phyloP scores from a whole-genome alignment of 2,329 filamentous ascomycete genomes.

The Pseudogymnoascus sp. region DNA sequence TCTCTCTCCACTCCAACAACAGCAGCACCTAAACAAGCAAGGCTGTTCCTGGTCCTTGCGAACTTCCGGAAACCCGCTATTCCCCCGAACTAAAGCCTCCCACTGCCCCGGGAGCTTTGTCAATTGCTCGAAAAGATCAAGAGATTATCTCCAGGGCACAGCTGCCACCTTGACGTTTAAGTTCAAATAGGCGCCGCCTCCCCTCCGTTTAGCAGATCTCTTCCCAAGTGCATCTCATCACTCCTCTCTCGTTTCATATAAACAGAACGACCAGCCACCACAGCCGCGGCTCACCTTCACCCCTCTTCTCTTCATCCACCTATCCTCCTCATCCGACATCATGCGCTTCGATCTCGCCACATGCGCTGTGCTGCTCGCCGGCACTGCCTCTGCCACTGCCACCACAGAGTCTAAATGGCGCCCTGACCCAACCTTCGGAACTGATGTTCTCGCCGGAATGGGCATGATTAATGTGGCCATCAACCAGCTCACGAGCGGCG shows the following conservation, averaged over 20 bases:
- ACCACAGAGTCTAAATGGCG: background rate
- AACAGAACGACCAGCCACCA: background rate
- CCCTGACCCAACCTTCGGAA: background rate
- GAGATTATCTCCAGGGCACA: background rate
- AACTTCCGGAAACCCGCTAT: slow-evolving; percentile 3
- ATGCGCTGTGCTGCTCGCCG: background rate
- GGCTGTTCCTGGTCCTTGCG: slow-evolving; percentile 1
- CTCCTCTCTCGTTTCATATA: background rate
- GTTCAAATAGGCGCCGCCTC: slow-evolving; percentile 3
- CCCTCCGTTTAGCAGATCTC: slow-evolving; percentile 2
- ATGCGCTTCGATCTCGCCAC: background rate
- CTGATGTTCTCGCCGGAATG: background rate
- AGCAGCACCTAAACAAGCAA: background rate
- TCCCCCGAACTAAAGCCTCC: background rate
- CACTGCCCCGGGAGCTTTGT: slow-evolving; percentile 3
- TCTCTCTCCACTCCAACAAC: background rate
- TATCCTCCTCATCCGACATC: background rate
- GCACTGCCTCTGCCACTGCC: background rate
- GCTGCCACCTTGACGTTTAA: slow-evolving; percentile 1
- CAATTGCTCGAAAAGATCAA: background rate
- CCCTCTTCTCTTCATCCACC: background rate
- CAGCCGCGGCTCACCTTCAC: background rate
- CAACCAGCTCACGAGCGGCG: background rate
- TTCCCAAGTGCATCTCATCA: background rate
- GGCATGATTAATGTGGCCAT: background rate